Evolutionary conservation across 1,284 basidiomycete species (phyloP).

Genomic region (Ustilago xerochloae): DNA sequence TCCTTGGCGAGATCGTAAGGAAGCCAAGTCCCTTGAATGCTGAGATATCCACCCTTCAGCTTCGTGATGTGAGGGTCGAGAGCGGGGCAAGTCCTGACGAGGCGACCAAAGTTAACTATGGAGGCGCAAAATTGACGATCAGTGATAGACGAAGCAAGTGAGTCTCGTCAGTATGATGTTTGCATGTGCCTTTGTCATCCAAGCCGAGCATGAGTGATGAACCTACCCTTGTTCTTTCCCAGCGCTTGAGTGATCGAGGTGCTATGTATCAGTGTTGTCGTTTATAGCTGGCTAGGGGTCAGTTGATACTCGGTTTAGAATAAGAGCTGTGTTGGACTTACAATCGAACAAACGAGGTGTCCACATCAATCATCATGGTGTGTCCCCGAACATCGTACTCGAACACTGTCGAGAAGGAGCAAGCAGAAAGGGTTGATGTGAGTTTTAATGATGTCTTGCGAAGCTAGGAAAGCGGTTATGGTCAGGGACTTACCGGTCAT

Average conservation of each 20-base stretch:
- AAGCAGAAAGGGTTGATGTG: not conserved
- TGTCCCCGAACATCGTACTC: slow-evolving; percentile 48
- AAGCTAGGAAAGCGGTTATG: too few relatives aligned
- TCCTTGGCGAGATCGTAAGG: slow-evolving; percentile 49
- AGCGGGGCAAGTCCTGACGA: slow-evolving; percentile 36
- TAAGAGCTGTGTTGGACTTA: slow-evolving; percentile 5
- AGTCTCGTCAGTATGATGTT: not conserved
- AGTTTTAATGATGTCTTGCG: too few relatives aligned
- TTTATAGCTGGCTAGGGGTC: too few relatives aligned
- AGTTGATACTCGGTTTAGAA: too few relatives aligned
- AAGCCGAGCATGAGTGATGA: too few relatives aligned
- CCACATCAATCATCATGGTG: slow-evolving; percentile 54
- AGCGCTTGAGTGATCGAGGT: slow-evolving; percentile 54
- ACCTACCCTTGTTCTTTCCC: slow-evolving; percentile 47
- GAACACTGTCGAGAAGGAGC: slow-evolving; percentile 24
- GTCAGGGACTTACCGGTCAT: slow-evolving; percentile 49
- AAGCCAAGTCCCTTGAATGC: slow-evolving; percentile 57
- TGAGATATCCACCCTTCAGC: slow-evolving; percentile 54
- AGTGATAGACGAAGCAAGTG: not conserved
- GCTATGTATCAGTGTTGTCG: slow-evolving; percentile 6
- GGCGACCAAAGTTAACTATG: slow-evolving; percentile 44
- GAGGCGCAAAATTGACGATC: not conserved
- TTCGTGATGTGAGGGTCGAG: slow-evolving; percentile 48
- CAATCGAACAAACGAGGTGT: slow-evolving; percentile 51
- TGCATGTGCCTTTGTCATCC: not conserved